These are phyloP conservation scores for Heliosperma pusillum DNA, from an alignment of 148 eudicot species.

Conservation along the genomic window DNA sequence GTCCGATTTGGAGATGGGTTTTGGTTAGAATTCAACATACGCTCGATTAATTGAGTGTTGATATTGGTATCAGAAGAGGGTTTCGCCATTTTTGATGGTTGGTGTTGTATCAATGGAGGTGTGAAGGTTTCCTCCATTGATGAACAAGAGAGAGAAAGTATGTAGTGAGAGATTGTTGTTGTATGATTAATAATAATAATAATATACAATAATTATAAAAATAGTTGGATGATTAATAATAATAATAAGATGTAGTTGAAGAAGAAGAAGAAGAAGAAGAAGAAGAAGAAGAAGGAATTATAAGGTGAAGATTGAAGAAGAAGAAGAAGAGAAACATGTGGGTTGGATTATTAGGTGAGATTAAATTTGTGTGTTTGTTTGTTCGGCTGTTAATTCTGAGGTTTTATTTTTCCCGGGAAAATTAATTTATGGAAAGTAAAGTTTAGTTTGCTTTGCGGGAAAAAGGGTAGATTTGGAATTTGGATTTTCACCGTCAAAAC, in stretches of 20 bases:
- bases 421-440: not conserved
- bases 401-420: slow-evolving; percentile 20
- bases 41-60: slow-evolving; percentile 22
- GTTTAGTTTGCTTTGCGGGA: not conserved
- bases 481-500: not conserved
- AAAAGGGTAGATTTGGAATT: slow-evolving; percentile 2
- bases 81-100: slow-evolving; percentile 24
- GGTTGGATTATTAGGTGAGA: not conserved
- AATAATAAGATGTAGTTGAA: too few species aligned
- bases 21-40: slow-evolving; percentile 40
- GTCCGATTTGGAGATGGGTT: slow-evolving; percentile 61
- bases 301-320: too few species aligned
- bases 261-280: not conserved
- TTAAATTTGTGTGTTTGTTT: not conserved
- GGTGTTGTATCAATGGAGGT: slow-evolving; percentile 29
- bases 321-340: not conserved
- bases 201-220: not conserved
- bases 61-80: slow-evolving; percentile 12
- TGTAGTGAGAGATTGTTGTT: not conserved
- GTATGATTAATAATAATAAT: not conserved
- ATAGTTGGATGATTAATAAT: not conserved
- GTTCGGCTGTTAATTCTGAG: not conserved
- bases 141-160: not conserved
- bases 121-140: slow-evolving; percentile 23
- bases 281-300: too few species aligned